These are phyloP conservation scores for Acorus calamus DNA, from an alignment of 106 monocot genomes.

Conservation along the genomic window DNA sequence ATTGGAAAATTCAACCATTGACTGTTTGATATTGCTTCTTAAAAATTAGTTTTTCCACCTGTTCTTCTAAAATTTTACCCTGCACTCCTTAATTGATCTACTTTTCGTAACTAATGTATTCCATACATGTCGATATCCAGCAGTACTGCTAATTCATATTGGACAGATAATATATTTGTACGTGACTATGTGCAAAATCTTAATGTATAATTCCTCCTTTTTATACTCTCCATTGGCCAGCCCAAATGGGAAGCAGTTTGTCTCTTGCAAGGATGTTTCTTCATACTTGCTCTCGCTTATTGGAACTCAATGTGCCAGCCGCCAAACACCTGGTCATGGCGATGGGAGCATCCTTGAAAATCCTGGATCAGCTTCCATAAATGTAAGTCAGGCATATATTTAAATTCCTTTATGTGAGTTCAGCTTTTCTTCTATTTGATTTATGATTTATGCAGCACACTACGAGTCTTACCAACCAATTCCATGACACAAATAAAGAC, in stretches of 20 bases:
- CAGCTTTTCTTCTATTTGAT: slow-evolving; percentile 1
- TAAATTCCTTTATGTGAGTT: slow-evolving; percentile 7
- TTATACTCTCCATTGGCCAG: too few relatives aligned
- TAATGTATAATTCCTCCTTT: too few relatives aligned
- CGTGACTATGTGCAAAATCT: too few relatives aligned
- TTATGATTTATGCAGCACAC: slow-evolving; percentile 20
- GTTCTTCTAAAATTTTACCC: too few relatives aligned
- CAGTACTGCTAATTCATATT: too few relatives aligned
- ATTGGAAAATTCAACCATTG: too few relatives aligned
- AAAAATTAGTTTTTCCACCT: too few relatives aligned
- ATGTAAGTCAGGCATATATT: slow-evolving; percentile 19
- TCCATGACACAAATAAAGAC: slow-evolving; percentile 9
- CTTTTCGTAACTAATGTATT: too few relatives aligned
- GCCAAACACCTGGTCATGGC: slow-evolving; percentile 2
- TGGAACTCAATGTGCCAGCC: slow-evolving; percentile 23
- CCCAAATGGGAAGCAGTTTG: slow-evolving; percentile 56
- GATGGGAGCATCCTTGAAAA: not conserved
- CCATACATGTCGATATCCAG: too few relatives aligned
- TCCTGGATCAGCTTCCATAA: slow-evolving; percentile 13
- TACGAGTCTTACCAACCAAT: slow-evolving; percentile 16
- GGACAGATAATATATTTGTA: too few relatives aligned
- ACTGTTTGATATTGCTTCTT: too few relatives aligned
- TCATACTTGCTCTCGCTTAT: slow-evolving; percentile 53
- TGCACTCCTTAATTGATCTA: too few relatives aligned
- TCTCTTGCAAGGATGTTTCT: slow-evolving; percentile 62